Conservation (phyloP, 148 eudicot genomes). For the Chenopodium suecicum region DNA sequence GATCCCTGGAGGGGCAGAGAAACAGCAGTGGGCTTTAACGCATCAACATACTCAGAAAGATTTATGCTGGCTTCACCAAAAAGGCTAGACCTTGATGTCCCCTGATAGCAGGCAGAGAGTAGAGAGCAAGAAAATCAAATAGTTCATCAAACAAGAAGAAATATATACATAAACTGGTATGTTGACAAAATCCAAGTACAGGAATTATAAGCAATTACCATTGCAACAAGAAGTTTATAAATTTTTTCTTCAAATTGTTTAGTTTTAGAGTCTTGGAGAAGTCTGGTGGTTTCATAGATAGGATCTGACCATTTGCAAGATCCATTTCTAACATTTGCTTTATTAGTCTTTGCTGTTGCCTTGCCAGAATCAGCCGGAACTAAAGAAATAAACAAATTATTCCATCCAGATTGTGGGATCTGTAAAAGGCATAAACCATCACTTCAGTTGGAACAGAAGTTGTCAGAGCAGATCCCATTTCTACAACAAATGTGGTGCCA, state of each 20-base stretch:
- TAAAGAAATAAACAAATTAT: constrained; percentile 82
- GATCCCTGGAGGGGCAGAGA: constrained; percentile 86
- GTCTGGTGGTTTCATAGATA: constrained; percentile 93
- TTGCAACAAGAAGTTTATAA: constrained; percentile 88
- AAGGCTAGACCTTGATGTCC: constrained; percentile 85
- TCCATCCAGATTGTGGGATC: constrained; percentile 95
- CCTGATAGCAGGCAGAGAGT: constrained; percentile 45
- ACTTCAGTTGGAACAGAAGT: background rate
- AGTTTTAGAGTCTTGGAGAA: constrained; percentile 79
- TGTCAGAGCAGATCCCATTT: background rate
- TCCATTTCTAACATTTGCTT: constrained; percentile 94
- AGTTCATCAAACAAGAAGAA: constrained; percentile 7
- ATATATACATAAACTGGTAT: background rate
- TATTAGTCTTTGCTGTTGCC: constrained; percentile 85
- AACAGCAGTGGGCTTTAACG: constrained; percentile 66
- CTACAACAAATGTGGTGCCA: background rate
- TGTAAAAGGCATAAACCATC: constrained; percentile 31
- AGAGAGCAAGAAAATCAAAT: background rate
- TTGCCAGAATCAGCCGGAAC: constrained; percentile 86
- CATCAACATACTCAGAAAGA: constrained; percentile 91
- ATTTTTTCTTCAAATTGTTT: constrained; percentile 89
- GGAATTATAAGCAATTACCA: constrained; percentile 44
- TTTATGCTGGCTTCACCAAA: constrained; percentile 95
- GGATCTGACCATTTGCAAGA: constrained; percentile 98
- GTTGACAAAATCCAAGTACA: background rate